phyloP scores from a whole-genome alignment of 177 flowering plant species.

The Tripterygium wilfordii region DNA sequence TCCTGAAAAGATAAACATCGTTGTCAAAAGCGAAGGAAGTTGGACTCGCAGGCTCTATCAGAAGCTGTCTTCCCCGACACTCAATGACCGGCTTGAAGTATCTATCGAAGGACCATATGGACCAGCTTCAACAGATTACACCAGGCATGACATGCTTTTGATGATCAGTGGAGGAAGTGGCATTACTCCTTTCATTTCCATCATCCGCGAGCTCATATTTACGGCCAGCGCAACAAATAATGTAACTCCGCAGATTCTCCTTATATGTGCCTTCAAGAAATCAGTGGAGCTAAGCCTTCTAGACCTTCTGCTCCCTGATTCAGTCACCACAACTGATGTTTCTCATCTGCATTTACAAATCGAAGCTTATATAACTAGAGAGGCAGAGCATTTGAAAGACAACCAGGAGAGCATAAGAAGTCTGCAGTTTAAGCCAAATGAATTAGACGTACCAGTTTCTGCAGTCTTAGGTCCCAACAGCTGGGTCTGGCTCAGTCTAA shows the following conservation, averaged over 20 bases:
- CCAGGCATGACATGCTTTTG: slow-evolving; percentile 39
- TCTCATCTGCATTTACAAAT: slow-evolving; percentile 22
- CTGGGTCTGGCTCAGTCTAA: slow-evolving; percentile 53
- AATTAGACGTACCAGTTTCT: slow-evolving; percentile 34
- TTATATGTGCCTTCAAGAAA: slow-evolving; percentile 33
- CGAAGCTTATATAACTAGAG: slow-evolving; percentile 41
- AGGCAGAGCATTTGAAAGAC: slow-evolving; percentile 4
- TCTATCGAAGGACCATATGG: slow-evolving; percentile 79
- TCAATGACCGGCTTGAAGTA: slow-evolving; percentile 35
- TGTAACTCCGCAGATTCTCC: slow-evolving; percentile 21
- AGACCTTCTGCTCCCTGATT: slow-evolving; percentile 34
- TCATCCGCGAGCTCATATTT: slow-evolving; percentile 32
- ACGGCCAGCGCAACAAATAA: neutral
- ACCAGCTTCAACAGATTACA: slow-evolving; percentile 41
- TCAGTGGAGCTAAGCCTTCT: slow-evolving; percentile 27
- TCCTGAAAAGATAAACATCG: slow-evolving; percentile 41
- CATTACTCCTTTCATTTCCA: slow-evolving; percentile 46
- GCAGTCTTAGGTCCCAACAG: slow-evolving; percentile 38
- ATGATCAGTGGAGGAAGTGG: slow-evolving; percentile 60
- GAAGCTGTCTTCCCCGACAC: slow-evolving; percentile 34
- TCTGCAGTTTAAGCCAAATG: slow-evolving; percentile 43
- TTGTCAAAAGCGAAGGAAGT: slow-evolving; percentile 51
- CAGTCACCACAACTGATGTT: slow-evolving; percentile 6
- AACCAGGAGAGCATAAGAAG: slow-evolving; percentile 10
- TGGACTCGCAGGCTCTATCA: slow-evolving; percentile 50